phyloP scores from a whole-genome alignment of 495 filamentous ascomycete species.

The Tuber aestivum region DNA sequence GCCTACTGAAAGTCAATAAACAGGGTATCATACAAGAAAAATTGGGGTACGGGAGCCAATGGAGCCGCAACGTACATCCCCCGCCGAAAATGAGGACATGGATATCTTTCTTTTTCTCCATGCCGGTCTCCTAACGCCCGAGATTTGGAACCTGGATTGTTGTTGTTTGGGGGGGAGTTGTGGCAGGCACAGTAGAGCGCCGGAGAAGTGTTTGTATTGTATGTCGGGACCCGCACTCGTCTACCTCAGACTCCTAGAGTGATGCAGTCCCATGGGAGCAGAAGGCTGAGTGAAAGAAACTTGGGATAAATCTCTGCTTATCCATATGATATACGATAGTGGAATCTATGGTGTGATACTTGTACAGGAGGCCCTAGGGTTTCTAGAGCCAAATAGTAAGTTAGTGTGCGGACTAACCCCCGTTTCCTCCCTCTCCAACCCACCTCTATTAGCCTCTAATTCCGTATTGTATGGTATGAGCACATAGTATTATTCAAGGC shows the following conservation, averaged over 20 bases:
- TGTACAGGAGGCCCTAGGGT: too few relatives aligned
- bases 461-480: too few relatives aligned
- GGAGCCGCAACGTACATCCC: conserved; percentile 16
- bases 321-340: not conserved
- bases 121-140: not conserved
- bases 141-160: not conserved
- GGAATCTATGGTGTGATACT: not conserved
- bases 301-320: not conserved
- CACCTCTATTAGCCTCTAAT: not conserved
- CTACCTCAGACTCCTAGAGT: not conserved
- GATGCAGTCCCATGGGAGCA: not conserved
- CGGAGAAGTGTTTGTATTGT: not conserved
- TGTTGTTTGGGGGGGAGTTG: not conserved
- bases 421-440: not conserved
- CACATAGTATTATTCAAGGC: too few relatives aligned
- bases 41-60: not conserved
- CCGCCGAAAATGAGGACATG: conserved; percentile 22
- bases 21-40: not conserved
- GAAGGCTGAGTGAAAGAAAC: not conserved
- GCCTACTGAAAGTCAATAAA: conserved; percentile 7
- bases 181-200: not conserved
- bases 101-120: conserved; percentile 12
- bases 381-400: too few relatives aligned
- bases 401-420: not conserved
- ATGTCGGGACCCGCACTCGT: not conserved